Percentiles rank a stretch among this genome's conserved stretches.
These are phyloP conservation scores for Starmerella vitae DNA, from an alignment of 805 yeast species.

Conservation along the genomic window DNA sequence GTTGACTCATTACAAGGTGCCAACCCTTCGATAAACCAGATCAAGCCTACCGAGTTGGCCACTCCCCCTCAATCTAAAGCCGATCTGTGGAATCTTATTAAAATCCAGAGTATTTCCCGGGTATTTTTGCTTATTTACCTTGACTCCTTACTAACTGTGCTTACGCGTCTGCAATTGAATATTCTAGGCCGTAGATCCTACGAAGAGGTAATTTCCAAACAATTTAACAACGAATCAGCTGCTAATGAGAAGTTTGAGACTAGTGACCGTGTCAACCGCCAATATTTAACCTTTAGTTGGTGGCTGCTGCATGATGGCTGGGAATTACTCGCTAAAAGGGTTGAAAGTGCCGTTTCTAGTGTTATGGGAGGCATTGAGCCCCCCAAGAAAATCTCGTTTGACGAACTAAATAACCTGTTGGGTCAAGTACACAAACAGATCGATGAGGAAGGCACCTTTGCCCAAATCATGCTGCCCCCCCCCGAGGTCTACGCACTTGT, in stretches of 20 bases:
- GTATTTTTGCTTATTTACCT: conserved; percentile 58
- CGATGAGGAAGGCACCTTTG: conserved; percentile 25
- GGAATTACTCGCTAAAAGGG: conserved; percentile 39
- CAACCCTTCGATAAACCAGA: too few species aligned
- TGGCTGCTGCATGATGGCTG: conserved; percentile 87
- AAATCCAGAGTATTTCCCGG: conserved; percentile 59
- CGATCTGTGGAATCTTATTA: conserved; percentile 74
- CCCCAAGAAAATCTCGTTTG: conserved; percentile 51
- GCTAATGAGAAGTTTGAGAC: conserved; percentile 21
- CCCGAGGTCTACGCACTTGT: conserved; percentile 39
- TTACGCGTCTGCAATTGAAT: conserved; percentile 76
- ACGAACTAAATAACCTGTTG: conserved; percentile 37
- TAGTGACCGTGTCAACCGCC: conserved; percentile 42
- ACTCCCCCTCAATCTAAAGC: conserved; percentile 37
- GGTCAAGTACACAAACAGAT: conserved; percentile 28
- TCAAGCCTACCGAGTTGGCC: conserved; percentile 22
- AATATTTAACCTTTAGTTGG: conserved; percentile 80
- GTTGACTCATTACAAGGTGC: background rate
- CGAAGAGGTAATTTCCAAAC: conserved; percentile 56
- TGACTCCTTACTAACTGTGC: conserved; percentile 52
- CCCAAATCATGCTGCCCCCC: conserved; percentile 37
- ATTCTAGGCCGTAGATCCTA: conserved; percentile 79
- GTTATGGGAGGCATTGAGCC: conserved; percentile 57
- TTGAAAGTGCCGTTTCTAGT: conserved; percentile 43
- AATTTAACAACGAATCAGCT: conserved; percentile 34